Base-by-base conservation (phyloP, 441 rosid species). In the Euphorbia celastroides region DNA sequence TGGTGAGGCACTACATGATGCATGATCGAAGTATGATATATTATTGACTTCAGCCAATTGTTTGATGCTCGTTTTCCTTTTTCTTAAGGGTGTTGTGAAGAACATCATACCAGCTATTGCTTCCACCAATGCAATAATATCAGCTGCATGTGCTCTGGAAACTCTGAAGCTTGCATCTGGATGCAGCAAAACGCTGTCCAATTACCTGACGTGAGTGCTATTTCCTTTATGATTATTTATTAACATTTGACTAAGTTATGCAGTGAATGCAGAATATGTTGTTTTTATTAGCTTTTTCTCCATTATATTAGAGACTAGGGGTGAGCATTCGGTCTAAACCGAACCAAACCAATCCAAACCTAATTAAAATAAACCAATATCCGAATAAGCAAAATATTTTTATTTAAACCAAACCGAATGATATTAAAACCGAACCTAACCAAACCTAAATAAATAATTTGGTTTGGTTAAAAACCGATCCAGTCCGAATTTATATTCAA, bases 71-170 rank as follows among this genome's bases (percentile, higher is more conserved):
- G 17, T 19, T 48, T 68, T 57, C 22, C 19, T 12, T 10, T 14
- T 48, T 28, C 22, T 30, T 22, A n/a, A 91, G 97, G 99, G 97
- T 60, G 95, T 93, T 70, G 95, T 91, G 76, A 91, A 91, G 78
- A 93, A 91, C 73, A 93, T 93, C 58, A 89, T 93, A 77, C 99
- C 96, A 41, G 99, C 99, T 5, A 93, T 93, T 80, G 96, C 97
- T 76, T 93, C 96, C 68, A 93, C 99, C 64, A 91, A 93, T 75
- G 99, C 97, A 20, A 84, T 91, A 69, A 84, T 89, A 74, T 89
- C 97, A 62, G 97, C 93, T 50, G 92, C 93, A 17, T 91, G 96
- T 79, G 81, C 89, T 2, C 82, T 93, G 76, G 97, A 91, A 84
- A 88, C 96, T 68, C 86, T 93, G 82, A 93, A 93, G 83, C 80